Evolutionary conservation across 2,329 filamentous ascomycete genomes (phyloP), one percentile per base, ranked within the genome.

Genomic region (Aspergillus tanneri): DNA sequence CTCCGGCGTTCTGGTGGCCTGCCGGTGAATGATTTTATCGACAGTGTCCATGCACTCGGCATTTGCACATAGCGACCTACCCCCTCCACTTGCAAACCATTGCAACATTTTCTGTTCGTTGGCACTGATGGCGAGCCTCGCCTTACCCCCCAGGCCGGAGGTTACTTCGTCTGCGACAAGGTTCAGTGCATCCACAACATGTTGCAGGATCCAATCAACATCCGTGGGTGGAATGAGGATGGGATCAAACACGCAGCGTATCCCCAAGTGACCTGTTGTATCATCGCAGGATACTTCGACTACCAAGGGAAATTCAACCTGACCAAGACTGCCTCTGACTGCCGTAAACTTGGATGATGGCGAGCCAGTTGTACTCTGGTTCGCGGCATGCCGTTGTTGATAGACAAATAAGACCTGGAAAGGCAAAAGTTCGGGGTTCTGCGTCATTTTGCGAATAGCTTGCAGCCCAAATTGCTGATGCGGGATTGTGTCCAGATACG

Each of bases 401-500:
- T 46, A 50, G 18, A 50, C 47, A 23, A 36, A 50, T n/a, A 50
- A 30, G 4, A 46, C 43, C 14, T 42, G 43, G 10, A 50, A 50
- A 12, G 47, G 47, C 24, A 50, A 21, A 4, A 27, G 24, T 21
- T 36, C 37, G 1, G 43, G 36, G 21, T 34, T n/a, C 5, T n/a
- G n/a, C n/a, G n/a, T 24, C 37, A 28, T 24, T 38, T 23, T 25
- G 14, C 47, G 28, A 11, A 50, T 50, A 9, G 42, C 21, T 14
- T 25, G 19, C 3, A 50, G 18, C 8, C 47, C 47, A 18, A 46
- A 3, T 24, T 46, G 38, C n/a, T 46, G 47, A 14, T 43, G n/a
- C 4, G 42, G 47, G 3, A 50, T 46, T 11, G 47, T 38, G 14
- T 46, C 34, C 25, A 40, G 6, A 14, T 44, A 49, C 2, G 34